Conservation (phyloP, 345 rosid genomes). For the Nephelium lappaceum region DNA sequence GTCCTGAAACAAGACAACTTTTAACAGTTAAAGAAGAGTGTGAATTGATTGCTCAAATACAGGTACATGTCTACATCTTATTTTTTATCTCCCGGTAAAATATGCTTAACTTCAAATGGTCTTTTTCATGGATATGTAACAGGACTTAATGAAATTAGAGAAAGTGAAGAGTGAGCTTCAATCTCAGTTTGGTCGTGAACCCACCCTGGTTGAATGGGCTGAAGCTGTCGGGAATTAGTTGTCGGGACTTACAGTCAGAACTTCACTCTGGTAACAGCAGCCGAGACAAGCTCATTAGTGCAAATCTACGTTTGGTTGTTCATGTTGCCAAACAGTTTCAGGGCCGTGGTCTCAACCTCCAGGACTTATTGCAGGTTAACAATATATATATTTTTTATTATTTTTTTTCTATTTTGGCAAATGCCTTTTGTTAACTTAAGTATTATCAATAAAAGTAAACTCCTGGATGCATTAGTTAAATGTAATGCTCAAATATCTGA, state of each 20-base stretch:
- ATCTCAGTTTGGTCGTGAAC: constrained; percentile 74
- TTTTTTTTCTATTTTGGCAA: neutral
- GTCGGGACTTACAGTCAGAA: constrained; percentile 57
- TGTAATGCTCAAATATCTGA: neutral
- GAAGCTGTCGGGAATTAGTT: constrained; percentile 61
- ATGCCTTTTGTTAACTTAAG: neutral
- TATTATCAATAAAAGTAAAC: neutral
- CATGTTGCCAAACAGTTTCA: constrained; percentile 81
- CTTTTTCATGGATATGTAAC: constrained; percentile 33
- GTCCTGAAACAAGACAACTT: constrained; percentile 79
- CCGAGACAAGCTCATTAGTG: constrained; percentile 66
- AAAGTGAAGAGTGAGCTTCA: constrained; percentile 64
- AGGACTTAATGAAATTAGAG: constrained; percentile 68
- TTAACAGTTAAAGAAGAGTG: constrained; percentile 75
- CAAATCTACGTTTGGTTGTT: constrained; percentile 84
- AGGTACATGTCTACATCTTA: constrained; percentile 44
- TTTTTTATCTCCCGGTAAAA: neutral
- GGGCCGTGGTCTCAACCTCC: constrained; percentile 79
- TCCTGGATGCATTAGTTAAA: neutral
- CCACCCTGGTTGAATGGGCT: constrained; percentile 82
- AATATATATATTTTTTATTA: neutral
- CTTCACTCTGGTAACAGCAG: constrained; percentile 65
- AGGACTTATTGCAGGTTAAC: constrained; percentile 79
- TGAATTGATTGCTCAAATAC: constrained; percentile 65
- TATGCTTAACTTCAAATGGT: constrained; percentile 15